Evolutionary conservation across 176 grass and related monocot species (phyloP), one percentile per base, ranked within the genome.

Genomic region (Avena eriantha): DNA sequence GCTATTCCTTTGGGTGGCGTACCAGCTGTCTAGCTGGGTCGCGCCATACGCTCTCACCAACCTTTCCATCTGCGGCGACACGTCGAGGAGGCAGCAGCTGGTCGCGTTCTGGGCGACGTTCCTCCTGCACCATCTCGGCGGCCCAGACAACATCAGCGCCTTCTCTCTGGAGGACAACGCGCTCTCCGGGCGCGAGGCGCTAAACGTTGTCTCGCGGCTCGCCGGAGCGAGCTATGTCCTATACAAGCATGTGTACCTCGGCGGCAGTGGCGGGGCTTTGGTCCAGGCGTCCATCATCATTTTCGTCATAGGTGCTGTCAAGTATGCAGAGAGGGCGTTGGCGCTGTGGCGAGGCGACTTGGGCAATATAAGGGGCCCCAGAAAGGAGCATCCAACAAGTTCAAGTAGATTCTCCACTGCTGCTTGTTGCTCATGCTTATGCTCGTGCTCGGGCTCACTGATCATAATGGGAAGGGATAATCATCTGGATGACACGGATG

Each of bases 121-220:
- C 45, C 78, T 92, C 36, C 29, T 92, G 10, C 19, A 88, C 2
- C 90, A 92, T 12, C 90, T 92, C 56, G 86, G 86, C 2, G 70
- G 82, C 10, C 90, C 69, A 0, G 90, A 92, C 29, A 85, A 82
- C 68, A 88, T 92, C 21, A 92, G 82, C 1, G 76, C 86, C 6
- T 89, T 78, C 23, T 85, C 86, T 0, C n/a, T 89, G 0, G 14
- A 89, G 49, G 90, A 82, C 70, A 54, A 85, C 33, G 12, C 35
- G 26, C 61, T 88, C 18, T 45, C 43, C 31, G 12, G 14, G 54
- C 46, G 77, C 16, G 54, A 81, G 7, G 31, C 24, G 24, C 7
- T 82, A 0, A 21, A 13, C 1, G 51, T 66, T 2, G 0, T 36
- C 0, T 5, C 12, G 15, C 67, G 65, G 43, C 12, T 76, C 19